Base-by-base conservation (phyloP, 2,329 filamentous ascomycete species). In the Colletotrichum sp. region DNA sequence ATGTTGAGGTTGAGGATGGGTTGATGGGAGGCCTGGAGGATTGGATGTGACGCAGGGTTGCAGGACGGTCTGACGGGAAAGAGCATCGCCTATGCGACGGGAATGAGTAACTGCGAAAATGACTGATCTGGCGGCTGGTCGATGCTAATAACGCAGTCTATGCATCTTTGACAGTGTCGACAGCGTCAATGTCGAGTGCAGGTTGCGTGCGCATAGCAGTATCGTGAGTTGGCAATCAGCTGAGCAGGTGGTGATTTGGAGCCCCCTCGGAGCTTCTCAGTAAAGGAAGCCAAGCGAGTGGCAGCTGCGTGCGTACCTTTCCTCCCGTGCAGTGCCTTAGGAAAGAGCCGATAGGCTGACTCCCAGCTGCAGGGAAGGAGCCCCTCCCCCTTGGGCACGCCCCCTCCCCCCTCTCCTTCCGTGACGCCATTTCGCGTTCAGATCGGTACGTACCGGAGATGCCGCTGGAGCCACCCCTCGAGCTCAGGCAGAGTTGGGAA, bases 341-440 rank as follows among this genome's bases (percentile, higher is more conserved):
- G 59, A 63, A 63, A 32, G 43, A 36, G 59, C 26, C 28, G 63
- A 48, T 66, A 66, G 63, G 63, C 7, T 28, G 21, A 66, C 63
- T 15, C 63, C 63, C 39, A 32, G 9, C 63, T 52, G 39, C 39
- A 66, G 36, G 61, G n/a, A 39, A 39, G 16, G 21, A 26, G n/a
- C 61, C 61, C 61, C 21, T 64, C 34, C 61, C 30, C 12, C 16
- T 18, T 32, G 18, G 10, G 24, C 66, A 57, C 30, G 21, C 68
- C 68, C 69, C 26, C 43, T 59, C 21, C 55, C 55, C 32, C 12
- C 32, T 34, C 55, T 34, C 63, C 30, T 67, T 21, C 34, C 9
- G 73, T 75, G 73, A 75, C 73, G 73, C 70, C 70, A 75, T 75
- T 65, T 65, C 32, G 39, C 59, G 70, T 73, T 21, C 32, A 36